Evolutionary conservation across 441 rosid genomes (phyloP), one percentile per base, ranked within the genome.

Genomic region (Eutrema salsugineum): DNA sequence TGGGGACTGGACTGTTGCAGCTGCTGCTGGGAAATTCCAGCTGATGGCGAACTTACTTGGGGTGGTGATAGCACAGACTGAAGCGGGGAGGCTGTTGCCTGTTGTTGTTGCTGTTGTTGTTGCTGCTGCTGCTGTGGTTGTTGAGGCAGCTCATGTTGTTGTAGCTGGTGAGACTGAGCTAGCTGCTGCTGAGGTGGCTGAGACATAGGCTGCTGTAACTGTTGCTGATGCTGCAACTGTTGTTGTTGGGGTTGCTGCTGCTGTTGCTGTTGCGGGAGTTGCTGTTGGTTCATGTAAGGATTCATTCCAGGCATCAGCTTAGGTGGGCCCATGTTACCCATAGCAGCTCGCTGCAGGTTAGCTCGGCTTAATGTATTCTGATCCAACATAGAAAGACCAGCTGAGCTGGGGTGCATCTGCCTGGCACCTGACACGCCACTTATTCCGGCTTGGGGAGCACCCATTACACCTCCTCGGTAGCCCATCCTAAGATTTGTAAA

Each of bases 1-100:
- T 94, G 99, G n/a, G 96, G 98, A 79, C 96, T 94, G 32, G 90
- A 79, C 40, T 91, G 96, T 72, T 88, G 97, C 71, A 77, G 90
- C 66, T 83, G 92, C 75, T 81, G 94, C 66, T 87, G 99, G 17
- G 87, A 75, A 43, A 88, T 83, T 76, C 87, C 90, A 63, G 91
- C 77, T 56, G 95, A 84, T 47, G 97, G 96, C 28, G 98, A 90
- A 47, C 97, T 82, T 36, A 88, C 88, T 73, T 90, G 98, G 7
- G 94, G 65, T 24, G 97, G 88, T 27, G 97, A 86, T 80, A 91
- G 79, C 60, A 86, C 97, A 67, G 91, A 82, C 80, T 93, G 98
- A 27, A 90, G 72, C 0, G 94, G 89, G 35, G 98, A 84, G 35
- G 88, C 79, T 19, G 84, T 74, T 72, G 90, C 87, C 48, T 88